These are phyloP conservation scores for Chalaropsis ovoidea DNA, from an alignment of 2,329 filamentous ascomycete species.

Conservation along the genomic window DNA sequence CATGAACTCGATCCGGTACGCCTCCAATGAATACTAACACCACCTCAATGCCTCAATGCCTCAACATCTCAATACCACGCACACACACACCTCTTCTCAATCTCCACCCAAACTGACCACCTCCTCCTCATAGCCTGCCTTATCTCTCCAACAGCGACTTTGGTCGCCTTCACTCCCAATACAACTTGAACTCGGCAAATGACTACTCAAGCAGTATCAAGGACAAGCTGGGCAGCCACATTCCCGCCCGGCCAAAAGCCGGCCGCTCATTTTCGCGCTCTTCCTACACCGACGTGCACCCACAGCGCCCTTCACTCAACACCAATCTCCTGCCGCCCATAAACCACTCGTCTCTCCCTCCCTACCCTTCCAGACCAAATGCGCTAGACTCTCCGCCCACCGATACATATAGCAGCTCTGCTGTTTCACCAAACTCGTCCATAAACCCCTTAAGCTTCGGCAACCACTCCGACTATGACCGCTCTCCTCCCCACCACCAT, in stretches of 20 bases:
- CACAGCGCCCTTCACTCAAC: conserved; percentile 34
- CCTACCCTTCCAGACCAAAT: conserved; percentile 34
- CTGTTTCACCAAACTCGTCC: conserved; percentile 39
- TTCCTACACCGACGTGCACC: conserved; percentile 29
- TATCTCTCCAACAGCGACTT: conserved; percentile 36
- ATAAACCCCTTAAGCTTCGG: conserved; percentile 35
- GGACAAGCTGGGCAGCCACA: conserved; percentile 43
- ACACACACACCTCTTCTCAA: too few species aligned
- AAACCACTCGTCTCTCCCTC: conserved; percentile 36
- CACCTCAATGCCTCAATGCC: too few species aligned
- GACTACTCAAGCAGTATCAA: conserved; percentile 44
- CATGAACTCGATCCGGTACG: conserved; percentile 35
- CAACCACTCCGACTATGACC: conserved; percentile 39
- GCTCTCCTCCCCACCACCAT: conserved; percentile 39
- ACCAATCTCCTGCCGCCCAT: conserved; percentile 37
- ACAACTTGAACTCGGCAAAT: conserved; percentile 38
- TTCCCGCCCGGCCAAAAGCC: conserved; percentile 37
- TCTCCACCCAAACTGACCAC: conserved; percentile 27
- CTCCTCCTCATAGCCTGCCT: conserved; percentile 33
- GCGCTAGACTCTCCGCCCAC: conserved; percentile 36
- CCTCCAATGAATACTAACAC: neutral
- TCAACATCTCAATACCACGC: too few species aligned
- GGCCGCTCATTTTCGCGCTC: conserved; percentile 17
- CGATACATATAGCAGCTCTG: conserved; percentile 39
- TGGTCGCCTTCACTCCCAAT: conserved; percentile 43